These are phyloP conservation scores for Vigna hirtella DNA, from an alignment of 306 rosid species.

Conservation along the genomic window DNA sequence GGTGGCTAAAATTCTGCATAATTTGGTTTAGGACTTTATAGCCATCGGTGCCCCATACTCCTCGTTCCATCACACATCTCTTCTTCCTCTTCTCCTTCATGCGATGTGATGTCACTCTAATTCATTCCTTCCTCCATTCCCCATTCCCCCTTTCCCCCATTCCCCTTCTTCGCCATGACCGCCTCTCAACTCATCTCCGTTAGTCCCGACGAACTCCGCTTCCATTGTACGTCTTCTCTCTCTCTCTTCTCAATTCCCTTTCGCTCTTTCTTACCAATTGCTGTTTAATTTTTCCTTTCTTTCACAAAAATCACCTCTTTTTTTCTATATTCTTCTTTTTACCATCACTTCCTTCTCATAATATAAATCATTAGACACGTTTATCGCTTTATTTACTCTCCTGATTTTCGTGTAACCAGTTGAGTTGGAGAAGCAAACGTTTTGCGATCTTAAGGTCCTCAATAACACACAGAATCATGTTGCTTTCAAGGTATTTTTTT, in stretches of 20 bases:
- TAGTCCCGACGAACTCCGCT: conserved; percentile 82
- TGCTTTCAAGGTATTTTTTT: conserved; percentile 82
- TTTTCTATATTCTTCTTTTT: too few relatives aligned
- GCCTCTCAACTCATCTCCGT: conserved; percentile 62
- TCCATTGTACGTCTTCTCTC: conserved; percentile 59
- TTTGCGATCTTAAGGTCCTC: conserved; percentile 81
- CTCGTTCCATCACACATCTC: conserved; percentile 55
- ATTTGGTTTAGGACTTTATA: conserved; percentile 37
- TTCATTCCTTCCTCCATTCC: background rate
- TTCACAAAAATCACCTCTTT: too few relatives aligned
- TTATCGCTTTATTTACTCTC: background rate
- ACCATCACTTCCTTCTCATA: too few relatives aligned
- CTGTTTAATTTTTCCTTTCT: too few relatives aligned
- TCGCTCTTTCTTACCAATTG: background rate
- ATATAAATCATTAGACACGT: too few relatives aligned
- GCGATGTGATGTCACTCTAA: background rate
- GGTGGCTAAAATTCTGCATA: conserved; percentile 44
- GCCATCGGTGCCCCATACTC: conserved; percentile 54
- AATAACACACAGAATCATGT: conserved; percentile 79
- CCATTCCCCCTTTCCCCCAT: too few relatives aligned
- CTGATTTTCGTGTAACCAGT: conserved; percentile 60
- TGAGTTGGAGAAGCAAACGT: conserved; percentile 90
- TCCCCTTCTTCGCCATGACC: conserved; percentile 56
- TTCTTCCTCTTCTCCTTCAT: background rate
- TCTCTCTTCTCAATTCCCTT: background rate